A percentile compares a stretch with the other conserved stretches of the same genome.
Evolutionary conservation across 257 asterid species (phyloP).

Genomic region (Nemophila menziesii): DNA sequence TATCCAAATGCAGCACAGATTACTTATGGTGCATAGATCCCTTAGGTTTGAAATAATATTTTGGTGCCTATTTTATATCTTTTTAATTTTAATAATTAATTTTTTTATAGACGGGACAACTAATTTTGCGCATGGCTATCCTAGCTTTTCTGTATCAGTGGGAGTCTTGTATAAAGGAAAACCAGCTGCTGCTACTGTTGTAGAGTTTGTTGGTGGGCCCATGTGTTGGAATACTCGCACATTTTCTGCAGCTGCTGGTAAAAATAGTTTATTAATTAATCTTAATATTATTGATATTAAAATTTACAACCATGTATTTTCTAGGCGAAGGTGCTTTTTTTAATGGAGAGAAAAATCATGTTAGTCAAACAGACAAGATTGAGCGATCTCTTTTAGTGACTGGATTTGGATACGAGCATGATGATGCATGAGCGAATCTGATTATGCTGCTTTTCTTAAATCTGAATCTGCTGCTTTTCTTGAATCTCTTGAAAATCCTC

Average conservation of each 20-base stretch:
- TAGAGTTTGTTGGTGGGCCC: constrained; percentile 98
- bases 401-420: too few species aligned
- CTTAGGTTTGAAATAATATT: constrained; percentile 79
- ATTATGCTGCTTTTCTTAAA: too few species aligned
- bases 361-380: constrained; percentile 69
- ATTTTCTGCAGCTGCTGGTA: constrained; percentile 96
- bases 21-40: constrained; percentile 98
- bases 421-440: constrained; percentile 96
- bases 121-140: constrained; percentile 92
- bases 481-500: too few species aligned
- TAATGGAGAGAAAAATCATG: constrained; percentile 72
- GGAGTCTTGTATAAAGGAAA: constrained; percentile 84
- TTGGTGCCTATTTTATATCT: too few species aligned
- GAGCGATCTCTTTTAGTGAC: constrained; percentile 81
- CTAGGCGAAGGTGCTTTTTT: constrained; percentile 88
- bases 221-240: constrained; percentile 95
- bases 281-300: constrained; percentile 1
- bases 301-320: constrained; percentile 7
- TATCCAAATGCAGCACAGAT: constrained; percentile 69
- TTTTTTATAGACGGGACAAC: constrained; percentile 85
- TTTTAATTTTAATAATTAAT: constrained; percentile 1
- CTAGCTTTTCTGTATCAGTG: constrained; percentile 91
- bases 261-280: too few species aligned
- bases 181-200: constrained; percentile 95
- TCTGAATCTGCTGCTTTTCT: too few species aligned